These are phyloP conservation scores for Rhodotorula sp. DNA, from an alignment of 1,284 basidiomycete genomes.

Conservation along the genomic window DNA sequence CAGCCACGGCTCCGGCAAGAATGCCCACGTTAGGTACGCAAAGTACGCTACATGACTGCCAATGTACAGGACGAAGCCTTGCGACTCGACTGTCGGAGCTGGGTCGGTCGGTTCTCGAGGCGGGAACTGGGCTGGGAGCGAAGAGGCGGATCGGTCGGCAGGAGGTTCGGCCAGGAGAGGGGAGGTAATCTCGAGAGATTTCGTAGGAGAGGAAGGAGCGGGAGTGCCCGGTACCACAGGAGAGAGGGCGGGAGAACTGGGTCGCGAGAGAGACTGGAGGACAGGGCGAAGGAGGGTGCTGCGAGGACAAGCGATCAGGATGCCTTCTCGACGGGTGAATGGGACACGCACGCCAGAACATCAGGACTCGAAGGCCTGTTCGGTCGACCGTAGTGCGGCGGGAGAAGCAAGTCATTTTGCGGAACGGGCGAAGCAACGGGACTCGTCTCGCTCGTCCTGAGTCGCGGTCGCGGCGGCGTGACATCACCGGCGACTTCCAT, in stretches of 20 bases:
- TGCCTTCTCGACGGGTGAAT: too few relatives aligned
- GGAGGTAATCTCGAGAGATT: background rate
- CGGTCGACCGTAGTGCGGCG: constrained; percentile 35
- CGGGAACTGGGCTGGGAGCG: constrained; percentile 37
- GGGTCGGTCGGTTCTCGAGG: constrained; percentile 34
- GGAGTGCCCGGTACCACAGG: background rate
- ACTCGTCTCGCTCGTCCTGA: background rate
- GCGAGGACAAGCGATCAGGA: background rate
- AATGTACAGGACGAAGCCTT: constrained; percentile 44
- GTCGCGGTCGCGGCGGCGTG: background rate
- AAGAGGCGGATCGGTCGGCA: constrained; percentile 24
- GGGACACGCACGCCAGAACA: constrained; percentile 21
- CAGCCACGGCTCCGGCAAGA: constrained; percentile 31
- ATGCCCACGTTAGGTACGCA: constrained; percentile 40
- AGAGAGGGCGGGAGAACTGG: background rate
- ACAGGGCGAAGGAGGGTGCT: constrained; percentile 34
- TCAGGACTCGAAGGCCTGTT: constrained; percentile 22
- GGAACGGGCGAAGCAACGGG: background rate
- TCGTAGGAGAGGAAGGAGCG: background rate
- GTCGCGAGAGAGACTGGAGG: constrained; percentile 27
- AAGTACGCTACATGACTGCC: constrained; percentile 30
- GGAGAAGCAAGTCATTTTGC: constrained; percentile 11
- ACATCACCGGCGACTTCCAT: too few relatives aligned
- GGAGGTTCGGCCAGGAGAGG: background rate
- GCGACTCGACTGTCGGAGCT: constrained; percentile 36